Evolutionary conservation across 306 rosid genomes (phyloP).

Genomic region (barrel medic (Medicago truncatula)): MtrunA17r5.0-ANR NC_053048.1:5090501-5091000

Average conservation of each 20-base stretch:
- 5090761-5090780: not conserved
- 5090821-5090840: slow-evolving; percentile 22
- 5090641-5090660: slow-evolving; percentile 53
- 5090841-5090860: not conserved
- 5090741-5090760: not conserved
- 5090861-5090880: not conserved
- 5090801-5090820: not conserved
- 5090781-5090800: fast-evolving
- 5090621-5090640: slow-evolving; percentile 18
- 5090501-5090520: slow-evolving; percentile 40
- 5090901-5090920: not conserved
- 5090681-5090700: slow-evolving; percentile 49
- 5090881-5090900: too few relatives aligned
- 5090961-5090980: not conserved
- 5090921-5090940: not conserved
- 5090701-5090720: slow-evolving; percentile 67
- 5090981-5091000: not conserved
- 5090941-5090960: not conserved
- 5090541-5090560: slow-evolving; percentile 55
- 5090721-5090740: slow-evolving; percentile 62
- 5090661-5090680: not conserved
- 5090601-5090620: slow-evolving; percentile 45
- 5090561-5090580: slow-evolving; percentile 35
- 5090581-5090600: not conserved
- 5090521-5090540: slow-evolving; percentile 41